These are phyloP conservation scores for Neurospora crassa DNA, from an alignment of 2,329 filamentous ascomycete species.

Conservation along the genomic window DNA sequence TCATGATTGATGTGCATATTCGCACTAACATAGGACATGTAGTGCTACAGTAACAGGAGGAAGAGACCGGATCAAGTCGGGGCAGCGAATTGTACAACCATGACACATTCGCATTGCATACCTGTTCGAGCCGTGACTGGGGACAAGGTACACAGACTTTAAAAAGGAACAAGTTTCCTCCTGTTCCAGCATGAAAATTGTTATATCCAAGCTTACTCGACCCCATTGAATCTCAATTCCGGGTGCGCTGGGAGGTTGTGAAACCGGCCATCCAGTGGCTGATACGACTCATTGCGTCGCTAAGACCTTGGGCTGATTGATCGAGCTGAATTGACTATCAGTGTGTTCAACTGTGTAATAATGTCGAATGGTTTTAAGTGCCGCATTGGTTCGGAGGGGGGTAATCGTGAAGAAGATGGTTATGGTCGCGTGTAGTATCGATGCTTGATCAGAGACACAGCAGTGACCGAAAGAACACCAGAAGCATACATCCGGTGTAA, in stretches of 20 bases:
- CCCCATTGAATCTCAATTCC: background rate
- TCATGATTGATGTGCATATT: background rate
- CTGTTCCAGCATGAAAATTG: background rate
- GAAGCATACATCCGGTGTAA: background rate
- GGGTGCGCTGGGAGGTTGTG: background rate
- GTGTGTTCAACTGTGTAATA: background rate
- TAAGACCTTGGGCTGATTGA: background rate
- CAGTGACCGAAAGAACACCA: background rate
- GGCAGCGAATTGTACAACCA: background rate
- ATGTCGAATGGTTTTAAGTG: background rate
- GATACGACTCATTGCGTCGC: background rate
- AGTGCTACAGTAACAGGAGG: background rate
- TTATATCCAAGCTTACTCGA: background rate
- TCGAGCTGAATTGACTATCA: background rate
- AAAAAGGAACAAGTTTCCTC: background rate
- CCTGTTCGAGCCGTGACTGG: background rate
- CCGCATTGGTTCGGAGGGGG: background rate
- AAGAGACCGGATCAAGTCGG: background rate
- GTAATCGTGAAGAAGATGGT: background rate
- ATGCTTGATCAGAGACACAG: background rate
- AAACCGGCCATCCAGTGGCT: background rate
- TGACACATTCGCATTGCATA: background rate
- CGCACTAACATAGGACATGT: background rate
- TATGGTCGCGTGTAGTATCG: background rate
- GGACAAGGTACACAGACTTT: background rate